Conservation (phyloP, 2,329 filamentous ascomycete genomes). For the Neofusicoccum laricinum region DNA sequence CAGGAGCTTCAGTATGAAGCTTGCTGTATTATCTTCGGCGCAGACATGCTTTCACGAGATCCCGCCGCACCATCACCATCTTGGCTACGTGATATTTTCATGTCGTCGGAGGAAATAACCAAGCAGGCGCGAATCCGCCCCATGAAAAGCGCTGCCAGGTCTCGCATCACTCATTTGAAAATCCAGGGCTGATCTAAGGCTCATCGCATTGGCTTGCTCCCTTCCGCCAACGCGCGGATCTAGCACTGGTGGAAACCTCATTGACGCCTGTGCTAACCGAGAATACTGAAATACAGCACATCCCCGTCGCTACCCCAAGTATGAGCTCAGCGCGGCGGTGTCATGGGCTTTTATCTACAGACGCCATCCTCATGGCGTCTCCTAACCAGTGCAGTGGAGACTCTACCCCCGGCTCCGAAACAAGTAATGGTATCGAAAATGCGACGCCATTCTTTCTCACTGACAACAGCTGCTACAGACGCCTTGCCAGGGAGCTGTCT, state of each 20-base stretch:
- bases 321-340: background rate
- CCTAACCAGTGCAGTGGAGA: background rate
- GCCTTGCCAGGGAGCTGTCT: constrained; percentile 23
- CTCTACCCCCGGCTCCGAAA: background rate
- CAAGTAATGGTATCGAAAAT: background rate
- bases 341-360: background rate
- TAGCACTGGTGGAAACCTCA: background rate
- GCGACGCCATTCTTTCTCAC: constrained; percentile 9
- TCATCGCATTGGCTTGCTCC: background rate
- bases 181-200: constrained; percentile 8
- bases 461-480: constrained; percentile 22
- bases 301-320: no score
- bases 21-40: constrained; percentile 28
- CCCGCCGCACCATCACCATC: constrained; percentile 15
- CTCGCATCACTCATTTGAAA: constrained; percentile 19
- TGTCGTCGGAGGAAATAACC: constrained; percentile 23
- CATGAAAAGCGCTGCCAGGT: constrained; percentile 22
- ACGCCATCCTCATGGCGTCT: background rate
- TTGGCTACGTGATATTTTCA: constrained; percentile 27
- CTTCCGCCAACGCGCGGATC: background rate
- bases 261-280: background rate
- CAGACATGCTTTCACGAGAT: constrained; percentile 19
- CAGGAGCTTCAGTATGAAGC: constrained; percentile 27
- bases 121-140: constrained; percentile 24
- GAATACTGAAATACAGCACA: no score